Evolutionary conservation across 352 stramenopile species (phyloP), one percentile per base, ranked within the genome.

Genomic region (Pythium angustatum): DNA sequence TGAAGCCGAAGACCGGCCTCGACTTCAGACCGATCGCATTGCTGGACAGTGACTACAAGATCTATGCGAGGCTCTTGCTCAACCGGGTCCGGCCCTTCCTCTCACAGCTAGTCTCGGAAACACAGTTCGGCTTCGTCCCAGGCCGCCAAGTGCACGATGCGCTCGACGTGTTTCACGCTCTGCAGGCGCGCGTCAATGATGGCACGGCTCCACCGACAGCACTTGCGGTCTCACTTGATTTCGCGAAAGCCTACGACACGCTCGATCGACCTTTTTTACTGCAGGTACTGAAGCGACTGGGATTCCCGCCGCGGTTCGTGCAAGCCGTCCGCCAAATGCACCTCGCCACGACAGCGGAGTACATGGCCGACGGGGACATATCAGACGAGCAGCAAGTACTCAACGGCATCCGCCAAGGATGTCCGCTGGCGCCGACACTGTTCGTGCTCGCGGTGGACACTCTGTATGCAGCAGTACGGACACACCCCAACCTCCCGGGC

Each of bases 331-430:
- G 12, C 0, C 10, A 38, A 7, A 43, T 51, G 54, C 54, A 61
- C 19, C 26, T 61, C 1, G 38, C 27, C 10, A 61, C 54, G 1
- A 52, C 54, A 2, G 38, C 54, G 17, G 26, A 2, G 6, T 61
- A 40, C n/a, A 6, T 51, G 2, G 41, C 19, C 1, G 41, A 52
- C 2, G 17, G 10, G 1, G 38, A 33, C 6, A 2, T 41, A 11
- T 61, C 40, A 0, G 27, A 5, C 21, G 36, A 6, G 9, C 12
- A 38, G 24, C 5, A 27, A 2, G 19, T 59, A 2, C 52, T 33
- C 36, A 59, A 59, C 26, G 34, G 52, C 34, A 59, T 59, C 52
- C 36, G 36, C 3, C 52, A 59, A 59, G 22, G 52, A 15, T 59
- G 36, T 26, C 33, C 51, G 7, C 11, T 58, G 5, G 51, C 51